These are phyloP conservation scores for Carallia brachiata DNA, from an alignment of 345 rosid genomes.

Conservation along the genomic window DNA sequence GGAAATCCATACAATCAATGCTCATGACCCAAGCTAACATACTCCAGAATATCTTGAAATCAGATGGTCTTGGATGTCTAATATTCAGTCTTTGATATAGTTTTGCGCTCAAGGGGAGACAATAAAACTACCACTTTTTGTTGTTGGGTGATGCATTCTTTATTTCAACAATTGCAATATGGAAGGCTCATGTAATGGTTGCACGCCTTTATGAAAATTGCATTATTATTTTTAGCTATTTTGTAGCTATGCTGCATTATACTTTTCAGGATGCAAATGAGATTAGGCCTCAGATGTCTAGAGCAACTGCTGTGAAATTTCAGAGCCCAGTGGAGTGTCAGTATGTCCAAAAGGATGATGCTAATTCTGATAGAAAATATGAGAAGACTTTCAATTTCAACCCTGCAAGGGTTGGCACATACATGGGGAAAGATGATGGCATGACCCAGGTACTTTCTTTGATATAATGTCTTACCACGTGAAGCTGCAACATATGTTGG, in stretches of 20 bases:
- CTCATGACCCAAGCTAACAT: neutral
- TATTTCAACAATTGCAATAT: neutral
- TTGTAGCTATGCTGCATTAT: slow-evolving; percentile 5
- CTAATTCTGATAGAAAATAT: slow-evolving; percentile 19
- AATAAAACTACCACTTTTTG: neutral
- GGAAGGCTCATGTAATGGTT: neutral
- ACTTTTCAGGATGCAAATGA: slow-evolving; percentile 26
- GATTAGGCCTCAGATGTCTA: slow-evolving; percentile 4
- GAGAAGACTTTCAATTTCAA: slow-evolving; percentile 19
- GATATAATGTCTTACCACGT: neutral
- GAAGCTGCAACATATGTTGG: neutral
- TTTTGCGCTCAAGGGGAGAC: too few species aligned
- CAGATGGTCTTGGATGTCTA: neutral
- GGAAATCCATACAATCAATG: neutral
- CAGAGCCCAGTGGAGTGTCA: slow-evolving; percentile 17
- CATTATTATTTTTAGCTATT: slow-evolving; percentile 4
- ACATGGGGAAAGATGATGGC: slow-evolving; percentile 42
- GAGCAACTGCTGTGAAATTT: slow-evolving; percentile 16
- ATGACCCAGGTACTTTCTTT: slow-evolving; percentile 56
- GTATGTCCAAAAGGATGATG: slow-evolving; percentile 15
- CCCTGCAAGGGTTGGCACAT: slow-evolving; percentile 25
- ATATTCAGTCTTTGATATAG: neutral
- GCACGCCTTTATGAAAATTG: neutral
- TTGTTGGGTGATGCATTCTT: neutral
- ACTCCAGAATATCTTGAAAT: neutral